Percentiles rank a stretch among this genome's conserved stretches.
Evolutionary conservation across 163 green algal species (phyloP).

Genomic region (Scenedesmus sp.): DNA sequence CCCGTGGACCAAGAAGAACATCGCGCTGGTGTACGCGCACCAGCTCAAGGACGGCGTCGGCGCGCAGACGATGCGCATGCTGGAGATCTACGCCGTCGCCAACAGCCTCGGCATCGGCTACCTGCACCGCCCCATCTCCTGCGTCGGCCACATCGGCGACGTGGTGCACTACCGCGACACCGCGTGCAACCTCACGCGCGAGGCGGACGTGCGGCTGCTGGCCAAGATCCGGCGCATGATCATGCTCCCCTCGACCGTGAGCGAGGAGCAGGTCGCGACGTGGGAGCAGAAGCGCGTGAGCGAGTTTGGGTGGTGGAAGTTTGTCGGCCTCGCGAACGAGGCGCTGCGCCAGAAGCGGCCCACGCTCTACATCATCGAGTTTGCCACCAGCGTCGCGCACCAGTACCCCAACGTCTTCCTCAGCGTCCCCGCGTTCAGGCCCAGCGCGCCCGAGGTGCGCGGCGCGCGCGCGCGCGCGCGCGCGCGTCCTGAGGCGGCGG

Average conservation of each 20-base stretch:
- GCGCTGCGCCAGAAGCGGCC: not conserved
- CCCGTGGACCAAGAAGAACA: constrained; percentile 29
- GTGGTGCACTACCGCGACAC: constrained; percentile 21
- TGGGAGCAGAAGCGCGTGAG: constrained; percentile 18
- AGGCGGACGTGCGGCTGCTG: constrained; percentile 4
- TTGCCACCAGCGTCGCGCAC: constrained; percentile 33
- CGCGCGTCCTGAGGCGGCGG: no score
- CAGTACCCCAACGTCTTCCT: constrained; percentile 14
- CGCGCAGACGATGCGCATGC: constrained; percentile 11
- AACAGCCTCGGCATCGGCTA: constrained; percentile 25
- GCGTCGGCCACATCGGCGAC: constrained; percentile 29
- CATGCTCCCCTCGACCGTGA: constrained; percentile 15
- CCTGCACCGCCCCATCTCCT: constrained; percentile 15
- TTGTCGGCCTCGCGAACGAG: not conserved
- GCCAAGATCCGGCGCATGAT: constrained; percentile 21
- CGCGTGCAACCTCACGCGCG: constrained; percentile 5
- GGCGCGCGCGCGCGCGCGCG: no score
- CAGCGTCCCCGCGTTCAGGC: constrained; percentile 19
- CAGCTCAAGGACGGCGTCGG: constrained; percentile 15
- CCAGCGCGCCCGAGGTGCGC: not conserved
- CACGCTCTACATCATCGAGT: constrained; percentile 32
- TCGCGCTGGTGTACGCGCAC: not conserved
- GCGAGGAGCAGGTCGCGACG: constrained; percentile 2
- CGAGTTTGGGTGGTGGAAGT: constrained; percentile 32
- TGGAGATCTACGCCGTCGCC: constrained; percentile 30